Percentiles rank a stretch among this genome's conserved stretches.
Conservation (phyloP, 257 asterid genomes). For the Solanum okadae region DNA sequence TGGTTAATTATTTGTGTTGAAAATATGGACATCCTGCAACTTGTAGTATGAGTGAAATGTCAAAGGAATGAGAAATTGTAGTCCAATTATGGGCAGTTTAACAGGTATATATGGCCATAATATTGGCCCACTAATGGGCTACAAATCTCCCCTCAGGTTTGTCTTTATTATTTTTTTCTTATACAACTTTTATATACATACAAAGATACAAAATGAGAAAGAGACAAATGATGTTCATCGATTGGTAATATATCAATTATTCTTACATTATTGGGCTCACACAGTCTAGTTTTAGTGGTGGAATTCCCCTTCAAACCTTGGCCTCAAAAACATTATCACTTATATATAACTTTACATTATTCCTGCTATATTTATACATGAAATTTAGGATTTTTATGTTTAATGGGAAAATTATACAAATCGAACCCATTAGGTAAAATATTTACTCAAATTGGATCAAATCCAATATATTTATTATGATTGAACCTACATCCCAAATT, state of each 20-base stretch:
- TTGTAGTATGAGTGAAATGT: not conserved
- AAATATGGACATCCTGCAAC: not conserved
- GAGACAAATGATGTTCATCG: not conserved
- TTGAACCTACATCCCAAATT: not conserved
- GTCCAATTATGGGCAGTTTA: not conserved
- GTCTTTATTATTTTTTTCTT: not conserved
- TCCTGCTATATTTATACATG: not conserved
- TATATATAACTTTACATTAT: not conserved
- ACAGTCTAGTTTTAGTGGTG: not conserved
- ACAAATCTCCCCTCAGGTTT: not conserved
- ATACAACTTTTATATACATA: not conserved
- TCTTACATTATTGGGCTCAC: not conserved
- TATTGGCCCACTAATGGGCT: not conserved
- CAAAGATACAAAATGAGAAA: not conserved
- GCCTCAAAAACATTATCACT: constrained; percentile 35
- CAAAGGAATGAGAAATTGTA: not conserved
- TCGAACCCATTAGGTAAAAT: not conserved
- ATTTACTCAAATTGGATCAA: not conserved
- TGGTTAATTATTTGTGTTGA: not conserved
- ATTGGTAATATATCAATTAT: not conserved
- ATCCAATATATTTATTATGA: not conserved
- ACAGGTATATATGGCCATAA: not conserved
- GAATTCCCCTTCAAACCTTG: not conserved
- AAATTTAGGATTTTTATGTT: not conserved
- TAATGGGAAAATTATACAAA: not conserved